Conservation (phyloP, 192 early-diverging fungal species). For the Entrophospora sp. region DNA sequence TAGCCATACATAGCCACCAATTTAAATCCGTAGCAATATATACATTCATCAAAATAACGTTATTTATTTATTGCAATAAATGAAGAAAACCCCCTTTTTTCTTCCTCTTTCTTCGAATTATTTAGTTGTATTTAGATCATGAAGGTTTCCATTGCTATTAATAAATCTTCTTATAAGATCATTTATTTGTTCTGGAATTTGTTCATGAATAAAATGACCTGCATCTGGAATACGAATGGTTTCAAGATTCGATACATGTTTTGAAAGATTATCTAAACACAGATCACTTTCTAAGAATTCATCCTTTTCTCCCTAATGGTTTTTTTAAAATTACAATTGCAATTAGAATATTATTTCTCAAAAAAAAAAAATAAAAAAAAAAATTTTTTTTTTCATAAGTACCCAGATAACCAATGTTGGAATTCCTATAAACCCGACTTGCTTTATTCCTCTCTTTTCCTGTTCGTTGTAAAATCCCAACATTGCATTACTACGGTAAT, state of each 20-base stretch:
- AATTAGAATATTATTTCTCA: background rate
- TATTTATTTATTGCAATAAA: too few species aligned
- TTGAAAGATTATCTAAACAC: background rate
- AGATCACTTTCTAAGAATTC: background rate
- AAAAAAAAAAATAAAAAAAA: background rate
- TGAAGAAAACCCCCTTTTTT: too few species aligned
- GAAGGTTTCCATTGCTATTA: background rate
- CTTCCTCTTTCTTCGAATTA: too few species aligned
- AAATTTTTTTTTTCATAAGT: background rate
- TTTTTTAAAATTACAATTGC: background rate
- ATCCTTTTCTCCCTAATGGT: conserved; percentile 24
- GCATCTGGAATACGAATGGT: conserved; percentile 1
- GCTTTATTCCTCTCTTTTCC: background rate
- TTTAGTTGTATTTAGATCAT: background rate
- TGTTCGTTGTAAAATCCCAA: background rate
- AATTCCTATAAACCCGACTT: conserved; percentile 13
- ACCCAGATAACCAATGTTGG: conserved; percentile 23
- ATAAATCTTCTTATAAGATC: conserved; percentile 10
- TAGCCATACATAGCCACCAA: too few species aligned
- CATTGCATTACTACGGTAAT: conserved; percentile 6
- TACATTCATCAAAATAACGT: too few species aligned
- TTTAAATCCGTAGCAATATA: too few species aligned
- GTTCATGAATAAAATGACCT: conserved; percentile 19
- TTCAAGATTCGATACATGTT: background rate
- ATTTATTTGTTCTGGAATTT: conserved; percentile 13